phyloP scores from a whole-genome alignment of 1,284 basidiomycete genomes.

The Melampsora medusae region DNA sequence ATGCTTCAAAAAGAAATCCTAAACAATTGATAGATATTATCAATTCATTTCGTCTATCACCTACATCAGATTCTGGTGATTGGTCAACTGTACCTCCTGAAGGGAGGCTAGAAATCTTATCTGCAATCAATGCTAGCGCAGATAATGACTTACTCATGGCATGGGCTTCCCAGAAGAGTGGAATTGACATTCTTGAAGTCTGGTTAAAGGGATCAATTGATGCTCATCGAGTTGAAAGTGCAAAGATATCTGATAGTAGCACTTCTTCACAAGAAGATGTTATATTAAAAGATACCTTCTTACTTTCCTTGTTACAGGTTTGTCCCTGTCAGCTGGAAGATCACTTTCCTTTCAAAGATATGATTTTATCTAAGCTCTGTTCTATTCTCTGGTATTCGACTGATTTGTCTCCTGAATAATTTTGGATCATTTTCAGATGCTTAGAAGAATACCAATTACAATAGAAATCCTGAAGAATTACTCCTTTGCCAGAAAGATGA shows the following conservation, averaged over 20 bases:
- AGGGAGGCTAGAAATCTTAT: conserved; percentile 32
- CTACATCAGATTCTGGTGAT: conserved; percentile 20
- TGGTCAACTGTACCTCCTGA: conserved; percentile 42
- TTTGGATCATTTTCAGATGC: conserved; percentile 17
- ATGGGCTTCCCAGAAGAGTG: conserved; percentile 23
- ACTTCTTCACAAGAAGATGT: not conserved
- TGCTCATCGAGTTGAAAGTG: conserved; percentile 16
- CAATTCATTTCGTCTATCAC: not conserved
- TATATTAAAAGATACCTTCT: conserved; percentile 7
- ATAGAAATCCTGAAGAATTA: conserved; percentile 37
- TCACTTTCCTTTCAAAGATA: too few species aligned
- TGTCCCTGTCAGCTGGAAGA: not conserved
- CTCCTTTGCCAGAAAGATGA: conserved; percentile 31
- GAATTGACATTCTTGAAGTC: conserved; percentile 22
- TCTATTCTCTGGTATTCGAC: too few species aligned
- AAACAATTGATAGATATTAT: too few species aligned
- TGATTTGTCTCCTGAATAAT: too few species aligned
- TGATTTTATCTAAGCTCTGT: too few species aligned
- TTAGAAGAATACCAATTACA: conserved; percentile 25
- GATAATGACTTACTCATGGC: conserved; percentile 18
- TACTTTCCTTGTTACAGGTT: conserved; percentile 22
- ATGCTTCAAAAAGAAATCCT: too few species aligned
- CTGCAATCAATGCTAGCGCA: conserved; percentile 20
- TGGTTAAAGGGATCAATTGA: conserved; percentile 36
- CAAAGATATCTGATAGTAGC: not conserved